Conservation (phyloP, 306 rosid genomes). For the Chamaecrista fasciculata region DNA sequence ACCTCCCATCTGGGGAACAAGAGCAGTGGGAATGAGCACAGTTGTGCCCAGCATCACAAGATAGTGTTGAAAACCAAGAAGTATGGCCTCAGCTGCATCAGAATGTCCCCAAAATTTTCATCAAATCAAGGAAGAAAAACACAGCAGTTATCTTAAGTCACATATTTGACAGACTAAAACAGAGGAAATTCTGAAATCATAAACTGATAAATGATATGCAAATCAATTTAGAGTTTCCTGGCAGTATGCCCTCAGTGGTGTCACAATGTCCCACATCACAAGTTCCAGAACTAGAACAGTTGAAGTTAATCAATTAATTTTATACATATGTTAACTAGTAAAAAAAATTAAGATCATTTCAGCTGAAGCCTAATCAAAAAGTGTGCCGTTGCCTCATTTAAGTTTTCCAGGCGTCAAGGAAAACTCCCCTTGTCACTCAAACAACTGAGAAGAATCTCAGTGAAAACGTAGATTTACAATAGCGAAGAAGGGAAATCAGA, state of each 20-base stretch:
- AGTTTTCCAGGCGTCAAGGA: background rate
- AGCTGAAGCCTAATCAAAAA: background rate
- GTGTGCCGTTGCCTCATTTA: background rate
- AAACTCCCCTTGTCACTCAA: constrained; percentile 11
- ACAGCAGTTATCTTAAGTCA: constrained; percentile 18
- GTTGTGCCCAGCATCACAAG: constrained; percentile 76
- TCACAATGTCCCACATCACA: background rate
- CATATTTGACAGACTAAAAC: constrained; percentile 8
- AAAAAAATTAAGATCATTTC: background rate
- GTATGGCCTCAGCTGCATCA: constrained; percentile 70
- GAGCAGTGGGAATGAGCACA: constrained; percentile 54
- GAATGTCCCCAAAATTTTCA: constrained; percentile 31
- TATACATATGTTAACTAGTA: background rate
- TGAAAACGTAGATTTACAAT: background rate
- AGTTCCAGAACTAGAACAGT: background rate
- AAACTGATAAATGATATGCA: background rate
- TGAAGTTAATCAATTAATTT: background rate
- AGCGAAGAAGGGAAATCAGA: background rate
- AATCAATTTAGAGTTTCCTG: background rate
- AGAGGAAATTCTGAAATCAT: background rate
- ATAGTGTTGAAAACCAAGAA: constrained; percentile 79
- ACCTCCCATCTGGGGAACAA: constrained; percentile 87
- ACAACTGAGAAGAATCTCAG: constrained; percentile 6
- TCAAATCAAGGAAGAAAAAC: constrained; percentile 25
- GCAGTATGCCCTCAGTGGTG: constrained; percentile 5